Evolutionary conservation across 345 rosid species (phyloP).

Genomic region (Arabis hirsuta): DNA sequence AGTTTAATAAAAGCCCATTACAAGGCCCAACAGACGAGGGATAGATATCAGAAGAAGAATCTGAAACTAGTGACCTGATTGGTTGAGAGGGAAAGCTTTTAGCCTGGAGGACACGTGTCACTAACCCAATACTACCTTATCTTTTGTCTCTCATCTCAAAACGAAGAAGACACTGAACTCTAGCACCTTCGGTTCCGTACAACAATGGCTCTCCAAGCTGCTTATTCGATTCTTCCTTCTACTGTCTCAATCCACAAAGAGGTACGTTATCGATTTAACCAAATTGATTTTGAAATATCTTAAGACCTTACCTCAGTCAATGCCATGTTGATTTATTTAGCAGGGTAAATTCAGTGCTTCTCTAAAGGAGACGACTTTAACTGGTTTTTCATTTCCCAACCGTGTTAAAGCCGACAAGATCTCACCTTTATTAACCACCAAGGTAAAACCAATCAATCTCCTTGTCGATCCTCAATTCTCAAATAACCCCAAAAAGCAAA

Average conservation of each 20-base stretch:
- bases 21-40: slow-evolving; percentile 28
- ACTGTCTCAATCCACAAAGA: slow-evolving; percentile 62
- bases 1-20: slow-evolving; percentile 12
- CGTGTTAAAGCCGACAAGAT: slow-evolving; percentile 54
- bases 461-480: not conserved
- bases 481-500: not conserved
- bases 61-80: slow-evolving; percentile 57
- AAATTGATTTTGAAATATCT: not conserved
- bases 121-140: slow-evolving; percentile 32
- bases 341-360: slow-evolving; percentile 70
- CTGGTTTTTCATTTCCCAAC: slow-evolving; percentile 65
- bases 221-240: slow-evolving; percentile 70
- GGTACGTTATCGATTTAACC: slow-evolving; percentile 43
- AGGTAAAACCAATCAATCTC: slow-evolving; percentile 47
- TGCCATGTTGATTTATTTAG: slow-evolving; percentile 21
- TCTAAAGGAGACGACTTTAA: slow-evolving; percentile 73
- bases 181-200: slow-evolving; percentile 26
- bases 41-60: slow-evolving; percentile 48
- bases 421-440: slow-evolving; percentile 53
- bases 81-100: slow-evolving; percentile 42
- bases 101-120: slow-evolving; percentile 32
- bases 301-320: not conserved
- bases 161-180: slow-evolving; percentile 22
- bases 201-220: slow-evolving; percentile 78
- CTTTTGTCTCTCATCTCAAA: slow-evolving; percentile 28